These are phyloP conservation scores for Fistulinella cinereoalba DNA, from an alignment of 1,284 basidiomycete genomes.

Conservation along the genomic window DNA sequence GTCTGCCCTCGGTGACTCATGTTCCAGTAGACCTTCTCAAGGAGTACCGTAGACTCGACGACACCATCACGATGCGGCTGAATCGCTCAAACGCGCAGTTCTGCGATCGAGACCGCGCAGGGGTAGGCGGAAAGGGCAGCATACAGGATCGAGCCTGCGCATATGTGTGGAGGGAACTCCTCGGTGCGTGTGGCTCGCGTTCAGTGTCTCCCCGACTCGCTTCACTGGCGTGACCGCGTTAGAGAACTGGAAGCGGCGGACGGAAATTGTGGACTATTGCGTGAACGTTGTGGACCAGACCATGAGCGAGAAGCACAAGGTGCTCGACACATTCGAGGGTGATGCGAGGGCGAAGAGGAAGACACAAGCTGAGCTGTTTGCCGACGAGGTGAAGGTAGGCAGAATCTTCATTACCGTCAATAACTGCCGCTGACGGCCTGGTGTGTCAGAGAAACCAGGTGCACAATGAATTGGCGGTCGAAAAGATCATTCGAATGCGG, in stretches of 20 bases:
- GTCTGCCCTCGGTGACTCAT: constrained; percentile 11
- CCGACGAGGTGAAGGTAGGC: constrained; percentile 74
- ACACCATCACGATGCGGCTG: constrained; percentile 77
- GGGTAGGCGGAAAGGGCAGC: constrained; percentile 41
- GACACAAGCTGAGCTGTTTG: constrained; percentile 57
- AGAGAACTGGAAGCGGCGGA: constrained; percentile 85
- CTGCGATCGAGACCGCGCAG: constrained; percentile 64
- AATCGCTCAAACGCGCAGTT: constrained; percentile 81
- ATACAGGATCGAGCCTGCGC: constrained; percentile 74
- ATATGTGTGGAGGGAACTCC: constrained; percentile 78
- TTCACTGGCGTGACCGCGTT: constrained; percentile 17
- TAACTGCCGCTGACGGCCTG: constrained; percentile 29
- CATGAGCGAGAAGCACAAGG: constrained; percentile 54
- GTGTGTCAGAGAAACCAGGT: constrained; percentile 70
- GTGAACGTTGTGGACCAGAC: constrained; percentile 68
- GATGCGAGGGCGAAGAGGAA: constrained; percentile 48
- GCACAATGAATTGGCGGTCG: constrained; percentile 75
- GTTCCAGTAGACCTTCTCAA: constrained; percentile 67
- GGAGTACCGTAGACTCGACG: constrained; percentile 84
- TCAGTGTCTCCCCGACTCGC: too few species aligned
- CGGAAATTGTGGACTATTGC: constrained; percentile 79
- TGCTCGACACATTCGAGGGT: constrained; percentile 42
- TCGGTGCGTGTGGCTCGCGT: constrained; percentile 50
- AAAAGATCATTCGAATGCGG: constrained; percentile 75
- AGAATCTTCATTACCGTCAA: constrained; percentile 24